Evolutionary conservation across 2,329 filamentous ascomycete species (phyloP), one percentile per base, ranked within the genome.

Genomic region (Grosmannia serpens): DNA sequence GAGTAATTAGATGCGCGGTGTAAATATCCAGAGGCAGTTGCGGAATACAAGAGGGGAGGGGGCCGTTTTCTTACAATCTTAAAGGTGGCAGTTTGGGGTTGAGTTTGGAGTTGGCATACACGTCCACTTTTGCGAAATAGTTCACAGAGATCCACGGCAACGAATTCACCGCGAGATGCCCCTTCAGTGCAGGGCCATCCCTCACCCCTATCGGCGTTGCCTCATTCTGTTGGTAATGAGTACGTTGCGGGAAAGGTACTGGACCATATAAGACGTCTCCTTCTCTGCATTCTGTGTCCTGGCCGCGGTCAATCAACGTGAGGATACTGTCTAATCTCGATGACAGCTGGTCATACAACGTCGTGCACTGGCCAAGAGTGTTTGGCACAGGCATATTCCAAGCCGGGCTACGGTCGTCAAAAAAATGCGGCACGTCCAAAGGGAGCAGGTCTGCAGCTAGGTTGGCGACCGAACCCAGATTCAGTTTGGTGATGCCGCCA

Each of bases 81-180:
- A 94, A 77, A 0, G 83, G 81, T 1, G 84, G 82, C 1, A 95
- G 74, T 61, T 86, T 75, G 41, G 78, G 74, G 0, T 89, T 87
- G 6, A 95, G 74, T 59, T 81, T 83, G 2, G 89, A 88, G 68
- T 95, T 95, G 52, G 82, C 78, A 68, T 95, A 95, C 1, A 85
- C 72, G 66, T 90, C 86, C 17, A 89, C 87, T 69, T 94, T 95
- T 17, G 84, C 79, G 64, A 91, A 89, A 67, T 85, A 84, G 61
- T 79, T 82, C 10, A 77, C 77, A 13, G 77, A 75, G 2, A 74
- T 70, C 3, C 5, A 50, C 15, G 26, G 17, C 6, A 50, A 29
- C 4, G 26, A 7, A 8, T 17, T 27, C 11, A 69, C 68, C 15
- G 66, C 67, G 20, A 70, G 69, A 56, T 74, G 70, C 9, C 70